Evolutionary conservation across 1,139 yeast genomes (phyloP).

Genomic region (Nakaseomyces sp.): DNA sequence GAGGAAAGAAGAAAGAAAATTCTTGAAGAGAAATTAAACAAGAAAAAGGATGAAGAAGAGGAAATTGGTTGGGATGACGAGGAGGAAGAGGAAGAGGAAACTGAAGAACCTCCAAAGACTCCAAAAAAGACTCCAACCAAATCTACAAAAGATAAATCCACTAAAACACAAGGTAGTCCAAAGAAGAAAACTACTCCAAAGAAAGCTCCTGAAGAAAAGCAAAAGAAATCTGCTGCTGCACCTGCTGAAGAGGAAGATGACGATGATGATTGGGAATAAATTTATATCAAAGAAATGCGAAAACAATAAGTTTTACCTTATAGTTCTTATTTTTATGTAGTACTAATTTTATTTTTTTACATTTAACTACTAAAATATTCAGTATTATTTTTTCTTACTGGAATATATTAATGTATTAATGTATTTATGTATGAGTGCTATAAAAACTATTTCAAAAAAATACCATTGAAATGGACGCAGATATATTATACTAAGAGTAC

Average conservation of each 20-base stretch:
- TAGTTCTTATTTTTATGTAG: too few relatives aligned
- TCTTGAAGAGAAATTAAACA: conserved; percentile 27
- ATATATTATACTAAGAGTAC: too few relatives aligned
- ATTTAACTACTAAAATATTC: neutral
- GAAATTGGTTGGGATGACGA: conserved; percentile 28
- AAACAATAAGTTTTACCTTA: too few relatives aligned
- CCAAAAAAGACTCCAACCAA: neutral
- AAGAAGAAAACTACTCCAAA: neutral
- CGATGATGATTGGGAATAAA: conserved; percentile 16
- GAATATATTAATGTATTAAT: too few relatives aligned
- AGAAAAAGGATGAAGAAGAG: conserved; percentile 15
- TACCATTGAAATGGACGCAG: too few relatives aligned
- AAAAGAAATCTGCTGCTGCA: conserved; percentile 11
- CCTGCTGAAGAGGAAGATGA: conserved; percentile 12
- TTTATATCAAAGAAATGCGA: too few relatives aligned
- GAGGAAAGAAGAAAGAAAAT: conserved; percentile 62
- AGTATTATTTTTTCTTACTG: too few relatives aligned
- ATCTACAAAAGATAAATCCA: neutral
- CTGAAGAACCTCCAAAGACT: neutral
- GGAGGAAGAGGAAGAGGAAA: conserved; percentile 20
- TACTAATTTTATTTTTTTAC: neutral
- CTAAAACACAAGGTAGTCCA: neutral
- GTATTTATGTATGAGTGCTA: too few relatives aligned
- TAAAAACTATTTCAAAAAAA: too few relatives aligned
- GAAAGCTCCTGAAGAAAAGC: neutral